A percentile compares a stretch with the other conserved stretches of the same genome.
These are phyloP conservation scores for Exophiala sideris DNA, from an alignment of 2,329 filamentous ascomycete genomes.

Conservation along the genomic window DNA sequence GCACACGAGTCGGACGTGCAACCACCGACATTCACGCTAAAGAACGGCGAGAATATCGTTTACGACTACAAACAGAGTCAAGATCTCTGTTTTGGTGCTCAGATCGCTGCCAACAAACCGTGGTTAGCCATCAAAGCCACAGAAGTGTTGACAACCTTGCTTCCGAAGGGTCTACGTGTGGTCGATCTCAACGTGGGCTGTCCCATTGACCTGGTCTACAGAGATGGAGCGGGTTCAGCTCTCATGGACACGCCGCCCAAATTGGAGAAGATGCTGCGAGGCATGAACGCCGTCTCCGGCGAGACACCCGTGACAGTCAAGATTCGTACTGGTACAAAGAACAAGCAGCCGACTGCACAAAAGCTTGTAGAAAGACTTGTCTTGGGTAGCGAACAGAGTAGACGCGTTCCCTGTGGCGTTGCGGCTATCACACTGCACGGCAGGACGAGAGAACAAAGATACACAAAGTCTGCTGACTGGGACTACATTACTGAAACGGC, in stretches of 20 bases:
- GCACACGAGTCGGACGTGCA: slow-evolving; percentile 78
- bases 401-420: slow-evolving; percentile 72
- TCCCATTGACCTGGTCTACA: slow-evolving; percentile 90
- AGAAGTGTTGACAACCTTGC: slow-evolving; percentile 70
- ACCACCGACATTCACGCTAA: slow-evolving; percentile 64
- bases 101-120: slow-evolving; percentile 88
- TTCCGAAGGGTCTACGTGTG: slow-evolving; percentile 73
- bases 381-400: slow-evolving; percentile 53
- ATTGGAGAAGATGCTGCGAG: slow-evolving; percentile 88
- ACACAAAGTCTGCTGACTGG: slow-evolving; percentile 92
- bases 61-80: slow-evolving; percentile 75
- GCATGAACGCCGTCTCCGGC: slow-evolving; percentile 91
- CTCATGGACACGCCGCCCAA: slow-evolving; percentile 85
- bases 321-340: slow-evolving; percentile 85
- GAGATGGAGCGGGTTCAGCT: slow-evolving; percentile 82
- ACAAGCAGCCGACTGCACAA: slow-evolving; percentile 72
- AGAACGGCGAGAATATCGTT: slow-evolving; percentile 52
- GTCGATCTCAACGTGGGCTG: slow-evolving; percentile 97
- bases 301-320: slow-evolving; percentile 92
- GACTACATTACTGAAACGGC: slow-evolving; percentile 88
- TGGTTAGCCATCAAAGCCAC: slow-evolving; percentile 87
- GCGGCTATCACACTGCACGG: slow-evolving; percentile 96
- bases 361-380: slow-evolving; percentile 80
- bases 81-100: slow-evolving; percentile 85
- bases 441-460: slow-evolving; percentile 87